These are phyloP conservation scores for Aspergillus japonicus DNA, from an alignment of 2,329 filamentous ascomycete genomes.

Conservation along the genomic window DNA sequence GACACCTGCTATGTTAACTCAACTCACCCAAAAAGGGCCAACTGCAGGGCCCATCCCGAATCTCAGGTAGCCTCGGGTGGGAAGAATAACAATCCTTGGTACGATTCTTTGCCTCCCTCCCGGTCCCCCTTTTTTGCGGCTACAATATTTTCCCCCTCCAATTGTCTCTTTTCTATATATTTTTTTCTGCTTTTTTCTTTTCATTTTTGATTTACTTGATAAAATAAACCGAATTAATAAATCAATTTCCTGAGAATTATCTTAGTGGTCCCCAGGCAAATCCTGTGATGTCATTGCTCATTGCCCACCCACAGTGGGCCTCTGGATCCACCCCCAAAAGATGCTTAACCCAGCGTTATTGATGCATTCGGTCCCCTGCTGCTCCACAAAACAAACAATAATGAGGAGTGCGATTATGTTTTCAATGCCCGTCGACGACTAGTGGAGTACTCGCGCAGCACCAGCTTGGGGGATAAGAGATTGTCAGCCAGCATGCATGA, in stretches of 20 bases:
- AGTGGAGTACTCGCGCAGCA: constrained; percentile 11
- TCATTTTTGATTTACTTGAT: not conserved
- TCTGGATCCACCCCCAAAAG: constrained; percentile 21
- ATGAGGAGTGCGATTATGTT: not conserved
- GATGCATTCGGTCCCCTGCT: constrained; percentile 31
- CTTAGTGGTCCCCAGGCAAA: not conserved
- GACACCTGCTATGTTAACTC: not conserved
- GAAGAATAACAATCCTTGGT: not conserved
- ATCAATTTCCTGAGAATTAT: not conserved
- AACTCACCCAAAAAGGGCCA: no score
- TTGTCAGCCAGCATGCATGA: constrained; percentile 15
- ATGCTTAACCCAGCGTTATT: constrained; percentile 35
- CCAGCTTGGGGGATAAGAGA: constrained; percentile 16
- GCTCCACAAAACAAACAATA: constrained; percentile 20
- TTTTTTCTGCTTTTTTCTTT: not conserved
- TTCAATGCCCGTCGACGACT: not conserved
- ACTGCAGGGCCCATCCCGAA: not conserved
- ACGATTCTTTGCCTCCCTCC: not conserved
- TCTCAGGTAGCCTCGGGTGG: not conserved
- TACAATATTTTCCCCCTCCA: no score
- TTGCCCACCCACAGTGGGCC: constrained; percentile 14
- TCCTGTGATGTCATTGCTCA: constrained; percentile 15
- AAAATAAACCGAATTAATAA: not conserved
- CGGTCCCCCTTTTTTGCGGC: not conserved
- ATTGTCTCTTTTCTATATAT: not conserved